Evolutionary conservation across 306 rosid species (phyloP), one percentile per base, ranked within the genome.

Genomic region (Cucurbita moschata): DNA sequence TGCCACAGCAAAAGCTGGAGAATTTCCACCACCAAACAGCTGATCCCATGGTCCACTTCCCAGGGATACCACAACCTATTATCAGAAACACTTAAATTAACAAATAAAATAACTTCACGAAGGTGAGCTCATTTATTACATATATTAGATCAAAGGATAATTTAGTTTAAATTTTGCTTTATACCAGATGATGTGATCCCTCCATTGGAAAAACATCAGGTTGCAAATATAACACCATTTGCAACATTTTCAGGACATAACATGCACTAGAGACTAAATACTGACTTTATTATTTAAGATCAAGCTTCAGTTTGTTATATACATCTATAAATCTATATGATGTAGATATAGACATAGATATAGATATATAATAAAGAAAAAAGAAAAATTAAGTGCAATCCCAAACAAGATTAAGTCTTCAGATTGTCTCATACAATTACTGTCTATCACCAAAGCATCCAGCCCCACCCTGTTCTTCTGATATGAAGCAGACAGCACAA

Each of bases 11-110:
- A 95, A 88, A 79, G 96, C 97, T 56, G 99, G 97, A 76, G 96
- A 49, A 79, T 95, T 95, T 79, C 97, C 96, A 83, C 99, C 97
- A 77, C 97, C 97, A 84, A 95, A 91, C 83, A 95, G 87, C 80
- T 95, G 96, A 95, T 91, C 96, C 99, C 97, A 95, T 54, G 97
- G 99, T 83, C 99, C 99, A 88, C 97, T 88, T 76, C 96, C 95
- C 77, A 91, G 35, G 53, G 96, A 91, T 76, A 91, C 99, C 79
- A 95, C 70, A 62, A 95, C 93, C 97, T 94, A 84, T 77, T 81
- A 68, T 47, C 81, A 77, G 85, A 83, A 61, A 83, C 58, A 71
- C 80, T 73, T 80, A 60, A 77, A 40, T 39, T 73, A 64, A 77
- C 53, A 49, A 74, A 58, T 75, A 30, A 69, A 55, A 80, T 46